Base-by-base conservation (phyloP, 1,139 yeast genomes). In the Wickerhamiella pararugosa region DNA sequence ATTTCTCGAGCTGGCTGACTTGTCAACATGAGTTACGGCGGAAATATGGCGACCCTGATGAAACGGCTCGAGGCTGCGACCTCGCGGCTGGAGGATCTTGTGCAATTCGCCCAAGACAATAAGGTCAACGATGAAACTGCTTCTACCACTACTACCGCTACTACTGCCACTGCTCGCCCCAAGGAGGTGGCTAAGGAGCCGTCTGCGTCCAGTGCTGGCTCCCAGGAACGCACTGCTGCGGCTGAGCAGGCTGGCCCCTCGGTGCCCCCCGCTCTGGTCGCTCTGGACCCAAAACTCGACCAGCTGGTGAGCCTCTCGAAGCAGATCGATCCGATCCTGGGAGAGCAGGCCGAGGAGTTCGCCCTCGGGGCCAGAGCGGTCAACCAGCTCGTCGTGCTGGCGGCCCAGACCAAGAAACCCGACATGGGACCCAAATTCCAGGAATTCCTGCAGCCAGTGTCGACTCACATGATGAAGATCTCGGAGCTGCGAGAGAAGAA, bases 21-120 rank as follows among this genome's bases (percentile, higher is more conserved):
- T 29, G 21, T 21, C 25, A 29, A 9, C 26, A 38, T 38, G 41
- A 30, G 35, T 15, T 27, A 32, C 29, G 36, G 36, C 6, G 21
- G 21, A 3, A 51, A 47, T 27, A 32, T 47, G 65, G 40, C 49
- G 25, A 53, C 56, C 25, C 37, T 52, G 44, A 49, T 53, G 41
- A 53, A 54, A 44, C 54, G 94, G 50, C 71, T 86, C 54, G 96
- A 86, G 61, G 90, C 94, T 11, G 96, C 96, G 34, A 84, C 96
- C 9, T 79, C 94, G 9, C 74, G 96, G 42, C 73, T 86, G 54
- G 96, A 86, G 56, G 95, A 86, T 60, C 76, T 86, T 44, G 72
- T 81, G 45, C 78, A 73, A 58, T 94, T 82, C 58, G 82, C 79
- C 49, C 78, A 72, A 39, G 49, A 57, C 9, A 34, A 34, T 21